Base-by-base conservation (phyloP, 2,329 filamentous ascomycete species). In the Knufia petricola region DNA sequence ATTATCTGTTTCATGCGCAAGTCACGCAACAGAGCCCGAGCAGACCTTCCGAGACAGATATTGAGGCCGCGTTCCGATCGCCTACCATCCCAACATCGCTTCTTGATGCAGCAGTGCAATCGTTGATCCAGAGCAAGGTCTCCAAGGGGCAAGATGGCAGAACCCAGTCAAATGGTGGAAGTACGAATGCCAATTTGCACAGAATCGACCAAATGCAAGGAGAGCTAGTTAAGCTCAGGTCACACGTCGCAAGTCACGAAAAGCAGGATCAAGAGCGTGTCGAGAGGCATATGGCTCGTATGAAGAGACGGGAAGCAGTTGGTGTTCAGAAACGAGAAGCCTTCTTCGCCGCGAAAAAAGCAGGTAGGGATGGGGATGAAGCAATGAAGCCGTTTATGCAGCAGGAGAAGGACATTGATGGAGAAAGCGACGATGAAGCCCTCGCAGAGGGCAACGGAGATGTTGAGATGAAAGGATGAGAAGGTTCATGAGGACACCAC, bases 341-440 rank as follows among this genome's bases (percentile, higher is more conserved):
- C 19, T 72, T 68, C 63, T 67, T 71, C 53, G 63, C 66, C 19
- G 68, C 66, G 3, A 68, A 70, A 52, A 71, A 66, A 52, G 65
- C 63, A 49, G 68, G 68, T 21, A 59, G 59, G 49, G 69, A 68
- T 54, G 56, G 70, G 39, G 61, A 62, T 32, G 59, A 62, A 50
- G 56, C 56, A 6, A 65, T 69, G 62, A 66, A 68, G 40, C 52
- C 59, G 26, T 64, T 64, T 32, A 63, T 66, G 38, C 57, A 52
- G 7, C 56, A 50, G 30, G 49, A 63, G 48, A 63, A 61, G n/a
- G 30, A 45, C 26, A 64, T 64, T 42, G 62, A 63, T 36, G 58
- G 59, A 4, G 63, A 67, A 41, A 63, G 62, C 52, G 65, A 66
- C 56, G 55, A 56, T 28, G 44, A 51, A 21, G 48, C 24, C 7